These are phyloP conservation scores for Monsonia emarginata DNA, from an alignment of 441 rosid genomes.

Conservation along the genomic window DNA sequence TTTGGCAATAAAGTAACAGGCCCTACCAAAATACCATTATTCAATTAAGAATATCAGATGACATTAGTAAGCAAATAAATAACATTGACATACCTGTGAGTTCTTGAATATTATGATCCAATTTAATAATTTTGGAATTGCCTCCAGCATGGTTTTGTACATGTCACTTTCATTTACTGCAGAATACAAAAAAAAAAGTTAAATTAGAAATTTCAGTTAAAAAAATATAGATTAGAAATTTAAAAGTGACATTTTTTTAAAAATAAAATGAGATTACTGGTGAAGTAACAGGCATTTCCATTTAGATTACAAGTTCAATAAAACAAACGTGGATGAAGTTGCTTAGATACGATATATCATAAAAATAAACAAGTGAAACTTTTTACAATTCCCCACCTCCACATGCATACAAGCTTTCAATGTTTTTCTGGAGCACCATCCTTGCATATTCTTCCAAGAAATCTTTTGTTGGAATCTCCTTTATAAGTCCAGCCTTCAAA, in stretches of 20 bases:
- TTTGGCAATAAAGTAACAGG: background rate
- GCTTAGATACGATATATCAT: slow-evolving; percentile 9
- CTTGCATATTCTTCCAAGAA: slow-evolving; percentile 63
- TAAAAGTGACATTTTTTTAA: slow-evolving; percentile 12
- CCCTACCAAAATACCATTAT: background rate
- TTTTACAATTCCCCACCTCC: slow-evolving; percentile 48
- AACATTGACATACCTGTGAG: slow-evolving; percentile 46
- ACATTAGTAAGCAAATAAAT: slow-evolving; percentile 14
- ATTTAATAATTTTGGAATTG: slow-evolving; percentile 62
- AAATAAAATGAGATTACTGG: slow-evolving; percentile 6
- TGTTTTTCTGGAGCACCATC: slow-evolving; percentile 56
- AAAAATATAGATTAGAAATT: slow-evolving; percentile 7
- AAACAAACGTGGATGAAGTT: slow-evolving; percentile 11
- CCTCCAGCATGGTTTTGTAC: slow-evolving; percentile 47
- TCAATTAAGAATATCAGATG: background rate
- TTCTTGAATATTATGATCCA: slow-evolving; percentile 63
- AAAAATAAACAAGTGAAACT: slow-evolving; percentile 17
- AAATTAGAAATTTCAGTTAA: slow-evolving; percentile 21
- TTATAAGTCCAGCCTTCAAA: slow-evolving; percentile 70
- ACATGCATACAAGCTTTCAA: slow-evolving; percentile 85
- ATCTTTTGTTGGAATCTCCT: slow-evolving; percentile 47
- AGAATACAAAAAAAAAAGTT: slow-evolving; percentile 21
- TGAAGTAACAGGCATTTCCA: slow-evolving; percentile 7
- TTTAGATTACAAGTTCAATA: slow-evolving; percentile 15
- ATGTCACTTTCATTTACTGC: slow-evolving; percentile 72